Evolutionary conservation across 2,329 filamentous ascomycete species (phyloP).

Genomic region (Botrytis elliptica): DNA sequence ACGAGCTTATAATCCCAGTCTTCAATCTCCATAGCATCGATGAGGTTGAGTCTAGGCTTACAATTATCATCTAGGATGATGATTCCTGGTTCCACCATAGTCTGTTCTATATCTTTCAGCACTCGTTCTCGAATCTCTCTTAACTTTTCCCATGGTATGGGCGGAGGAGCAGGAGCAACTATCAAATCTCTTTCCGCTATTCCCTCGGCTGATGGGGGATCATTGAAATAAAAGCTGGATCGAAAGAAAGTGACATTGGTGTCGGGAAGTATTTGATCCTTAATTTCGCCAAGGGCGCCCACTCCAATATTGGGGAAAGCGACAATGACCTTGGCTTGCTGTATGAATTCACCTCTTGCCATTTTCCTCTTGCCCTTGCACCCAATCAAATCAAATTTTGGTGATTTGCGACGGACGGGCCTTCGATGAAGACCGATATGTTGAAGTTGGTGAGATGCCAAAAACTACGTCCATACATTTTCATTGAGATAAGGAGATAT

Average conservation of each 20-base stretch:
- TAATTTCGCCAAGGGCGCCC: background rate
- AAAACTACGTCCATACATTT: background rate
- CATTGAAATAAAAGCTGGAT: background rate
- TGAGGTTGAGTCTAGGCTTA: background rate
- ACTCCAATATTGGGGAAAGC: background rate
- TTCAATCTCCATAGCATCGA: background rate
- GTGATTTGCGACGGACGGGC: background rate
- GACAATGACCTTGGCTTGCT: background rate
- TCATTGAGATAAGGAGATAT: background rate
- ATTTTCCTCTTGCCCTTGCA: background rate
- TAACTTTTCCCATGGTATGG: background rate
- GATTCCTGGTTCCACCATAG: background rate
- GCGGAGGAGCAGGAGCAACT: background rate
- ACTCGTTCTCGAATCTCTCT: background rate
- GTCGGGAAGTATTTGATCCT: background rate
- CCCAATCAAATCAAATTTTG: background rate
- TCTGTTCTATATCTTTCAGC: background rate
- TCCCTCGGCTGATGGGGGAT: background rate
- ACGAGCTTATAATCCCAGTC: background rate
- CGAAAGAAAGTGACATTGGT: background rate
- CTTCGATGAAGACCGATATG: background rate
- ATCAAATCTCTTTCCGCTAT: background rate
- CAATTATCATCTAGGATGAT: background rate
- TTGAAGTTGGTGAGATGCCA: background rate
- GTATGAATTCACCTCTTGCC: background rate